Base-by-base conservation (phyloP, 768 basidiomycete species). In the Mycena belliarum region DNA sequence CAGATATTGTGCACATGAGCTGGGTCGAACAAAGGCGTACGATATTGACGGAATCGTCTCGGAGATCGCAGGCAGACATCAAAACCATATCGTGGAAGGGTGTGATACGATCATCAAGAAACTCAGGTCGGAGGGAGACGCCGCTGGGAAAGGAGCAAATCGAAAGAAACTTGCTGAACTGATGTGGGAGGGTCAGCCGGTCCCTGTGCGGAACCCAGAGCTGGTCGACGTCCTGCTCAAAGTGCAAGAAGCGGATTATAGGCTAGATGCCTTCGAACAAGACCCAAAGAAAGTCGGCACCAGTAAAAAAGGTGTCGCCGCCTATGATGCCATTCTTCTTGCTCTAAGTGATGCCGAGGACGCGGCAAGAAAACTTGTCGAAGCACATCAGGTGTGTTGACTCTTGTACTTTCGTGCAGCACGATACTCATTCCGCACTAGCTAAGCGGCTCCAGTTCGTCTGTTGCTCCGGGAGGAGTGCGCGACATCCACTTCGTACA, bases 271-370 rank as follows among this genome's bases (percentile, higher is more conserved):
- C 25, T 67, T 69, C 43, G 69, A 66, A 46, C 72, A 76, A 43
- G 66, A 67, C 18, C 70, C 72, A 59, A 76, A 49, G 26, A 66
- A 64, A 50, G 71, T 70, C 49, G 75, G 75, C 58, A 72, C 75
- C 53, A 85, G 88, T 6, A 91, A 91, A 70, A 85, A 83, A 56
- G 83, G 86, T 37, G 89, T 97, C 57, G 91, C 89, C 18, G 88
- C 91, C 0, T 98, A 92, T 65, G 95, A 97, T 73, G 85, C 85
- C 20, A 84, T 95, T 55, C 79, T 98, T 25, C 80, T 85, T 23
- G 88, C 93, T 1, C 70, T 97, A 59, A 93, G 92, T 54, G 95
- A 98, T 53, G 95, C 93, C 2, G 95, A 96, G 69, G 87, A 87
- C 6, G 85, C 94, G 1, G 85, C 92, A 3, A 79, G 88, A 53